These are phyloP conservation scores for Penicillium italicum DNA, from an alignment of 2,329 filamentous ascomycete species.

Conservation along the genomic window DNA sequence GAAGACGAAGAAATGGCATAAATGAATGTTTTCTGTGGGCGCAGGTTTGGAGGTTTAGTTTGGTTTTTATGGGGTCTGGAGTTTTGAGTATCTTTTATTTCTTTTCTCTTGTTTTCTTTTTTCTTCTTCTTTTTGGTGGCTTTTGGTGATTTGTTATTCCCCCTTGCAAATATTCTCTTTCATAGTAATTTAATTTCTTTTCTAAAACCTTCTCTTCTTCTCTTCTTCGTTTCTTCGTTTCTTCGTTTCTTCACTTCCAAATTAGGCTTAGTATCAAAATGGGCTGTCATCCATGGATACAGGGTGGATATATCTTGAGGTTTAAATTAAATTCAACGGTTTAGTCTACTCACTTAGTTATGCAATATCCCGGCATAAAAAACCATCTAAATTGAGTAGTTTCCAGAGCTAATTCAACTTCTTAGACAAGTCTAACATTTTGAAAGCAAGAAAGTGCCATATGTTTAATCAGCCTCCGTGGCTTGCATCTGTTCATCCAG, in stretches of 20 bases:
- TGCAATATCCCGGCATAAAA: background rate
- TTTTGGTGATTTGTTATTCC: conserved; percentile 2
- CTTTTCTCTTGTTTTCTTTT: background rate
- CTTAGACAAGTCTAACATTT: no score
- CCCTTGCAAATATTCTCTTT: background rate
- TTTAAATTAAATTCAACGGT: no score
- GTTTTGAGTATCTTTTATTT: background rate
- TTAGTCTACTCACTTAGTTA: no score
- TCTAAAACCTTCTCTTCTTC: background rate
- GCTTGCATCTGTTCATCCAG: background rate
- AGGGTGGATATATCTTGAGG: no score
- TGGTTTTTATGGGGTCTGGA: background rate
- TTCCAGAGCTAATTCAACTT: no score
- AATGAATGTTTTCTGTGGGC: conserved; percentile 21
- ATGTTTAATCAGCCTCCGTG: background rate
- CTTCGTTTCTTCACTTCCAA: no score
- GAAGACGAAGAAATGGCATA: conserved; percentile 38
- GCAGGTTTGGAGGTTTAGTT: background rate
- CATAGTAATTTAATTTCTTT: conserved; percentile 14
- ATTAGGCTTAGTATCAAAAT: no score
- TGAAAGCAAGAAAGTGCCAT: no score
- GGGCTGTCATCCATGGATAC: background rate
- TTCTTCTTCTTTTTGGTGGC: background rate
- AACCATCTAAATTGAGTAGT: no score
- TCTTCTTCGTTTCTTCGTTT: background rate